Base-by-base conservation (phyloP, 768 basidiomycete species). In the Cyclocybe aegerita region DNA sequence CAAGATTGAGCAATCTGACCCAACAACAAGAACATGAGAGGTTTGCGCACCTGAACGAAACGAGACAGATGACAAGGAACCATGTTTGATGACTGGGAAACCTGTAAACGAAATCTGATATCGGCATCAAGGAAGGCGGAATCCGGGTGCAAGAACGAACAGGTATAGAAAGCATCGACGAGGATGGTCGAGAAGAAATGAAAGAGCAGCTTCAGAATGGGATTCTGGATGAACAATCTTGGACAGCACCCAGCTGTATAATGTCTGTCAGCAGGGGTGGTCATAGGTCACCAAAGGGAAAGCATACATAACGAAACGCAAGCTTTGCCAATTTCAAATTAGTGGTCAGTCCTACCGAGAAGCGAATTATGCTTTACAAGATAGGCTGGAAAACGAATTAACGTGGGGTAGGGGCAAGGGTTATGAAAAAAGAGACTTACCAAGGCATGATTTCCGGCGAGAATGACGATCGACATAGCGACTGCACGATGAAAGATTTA, bases 121-220 rank as follows among this genome's bases (percentile, higher is more conserved):
- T 14, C 23, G 8, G 32, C 12, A 12, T 31, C 30, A 16, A 14
- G n/a, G 9, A 11, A 11, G 16, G 8, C 31, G n/a, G 33, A 9
- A 33, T 39, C 35, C 15, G 14, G 11, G 6, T 14, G 7, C 4
- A 23, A 23, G 3, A 11, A 62, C 72, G 36, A 55, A 76, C 65
- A 89, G 65, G 63, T 87, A 89, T 16, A 87, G 60, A 58, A 83
- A 89, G 60, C 86, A 82, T 53, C 81, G 80, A 30, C 90, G 75
- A 2, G 90, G 89, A 66, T 91, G 90, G 52, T 89, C 81, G 4
- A 93, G 78, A 8, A 93, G 71, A 65, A 91, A 93, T 11, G 82
- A 79, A 4, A 90, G 66, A 0, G 83, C 82, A 42, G 81, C 75
- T 32, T 78, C 65, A 0, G 70, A 54, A 0, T 77, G 73, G 0